Evolutionary conservation across 2,329 filamentous ascomycete genomes (phyloP), one percentile per base, ranked within the genome.

Genomic region (Fusarium succisae): DNA sequence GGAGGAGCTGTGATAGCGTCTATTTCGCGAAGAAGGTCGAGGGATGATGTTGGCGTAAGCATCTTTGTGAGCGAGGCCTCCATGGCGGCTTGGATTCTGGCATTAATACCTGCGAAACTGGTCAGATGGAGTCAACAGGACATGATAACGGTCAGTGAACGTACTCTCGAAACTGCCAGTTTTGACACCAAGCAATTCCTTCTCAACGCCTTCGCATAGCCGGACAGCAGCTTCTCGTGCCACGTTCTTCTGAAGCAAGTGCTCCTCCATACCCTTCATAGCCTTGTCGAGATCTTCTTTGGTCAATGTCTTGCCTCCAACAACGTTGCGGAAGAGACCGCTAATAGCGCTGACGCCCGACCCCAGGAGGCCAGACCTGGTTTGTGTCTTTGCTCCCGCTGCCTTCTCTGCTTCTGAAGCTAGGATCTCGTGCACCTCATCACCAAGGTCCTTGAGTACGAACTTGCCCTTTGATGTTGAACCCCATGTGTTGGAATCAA

Each of bases 221-320:
- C 96, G 93, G 38, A 98, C 89, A 4, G 96, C 96, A 22, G 96
- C 96, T 86, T 98, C 96, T 60, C 94, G 93, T 1, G 96, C 96
- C 35, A 99, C 95, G 79, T 99, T 99, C 87, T 99, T 99, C 84
- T 93, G 92, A 68, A 99, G 84, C 12, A 99, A 87, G 81, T 98
- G 96, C 65, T 98, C 94, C 81, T 98, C 94, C 94, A 99, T 98
- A 38, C 93, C 93, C 83, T 96, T 96, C 85, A 99, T 91, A 5
- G 96, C 94, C 82, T 97, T 97, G 71, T 94, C 93, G 28, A 99
- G 88, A 79, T 98, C 96, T 74, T 93, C 90, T 81, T 95, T 94
- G 3, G 94, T 97, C 79, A 99, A 85, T 2, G 92, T 94, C 86
- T 98, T 98, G 73, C 97, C 96, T 62, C 96, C 96, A 2, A 99